Base-by-base conservation (phyloP, 495 filamentous ascomycete genomes). In the Zalerion maritima region DNA sequence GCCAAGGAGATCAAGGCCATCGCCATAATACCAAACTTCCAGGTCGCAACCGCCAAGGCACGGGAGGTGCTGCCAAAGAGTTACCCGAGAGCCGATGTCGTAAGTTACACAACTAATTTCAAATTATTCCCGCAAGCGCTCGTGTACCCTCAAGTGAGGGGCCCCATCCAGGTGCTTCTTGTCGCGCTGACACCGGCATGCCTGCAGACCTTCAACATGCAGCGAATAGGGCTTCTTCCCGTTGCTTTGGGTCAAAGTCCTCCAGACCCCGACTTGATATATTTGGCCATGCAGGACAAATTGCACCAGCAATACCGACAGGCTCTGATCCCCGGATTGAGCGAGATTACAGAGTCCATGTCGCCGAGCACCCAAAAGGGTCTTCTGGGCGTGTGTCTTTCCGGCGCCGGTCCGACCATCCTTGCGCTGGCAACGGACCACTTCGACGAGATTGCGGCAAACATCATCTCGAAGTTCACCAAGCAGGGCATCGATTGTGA, bases 261-360 rank as follows among this genome's bases (percentile, higher is more conserved):
- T 5, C 87, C 85, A n/a, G 76, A 94, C 45, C 71, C 87, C 21
- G 77, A 85, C 37, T 75, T 84, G 52, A 96, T 97, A 49, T 92
- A 83, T 59, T 66, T 85, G 16, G 87, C 82, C 16, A 97, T 97
- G 89, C 85, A 93, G 55, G 89, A 97, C 58, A 89, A 83, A 51
- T 65, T 97, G 21, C 89, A 97, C 53, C 89, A 97, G 52, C 87
- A 81, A 6, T 94, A 96, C 55, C 74, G 89, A 24, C 73, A 81
- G 49, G 75, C 64, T 8, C 64, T 97, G 28, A 86, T 97, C 37
- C 89, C 87, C 2, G 86, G 89, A 1, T 58, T 97, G 31, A 76
- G 78, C n/a, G 80, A 91, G 44, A 81, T 94, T 34, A 74, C 96
- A 19, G 71, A 77, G 45, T 79, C 74, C 18, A 76, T 97, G 53